phyloP scores from a whole-genome alignment of 2,329 filamentous ascomycete genomes.

The Pestalotiopsis sp. region DNA sequence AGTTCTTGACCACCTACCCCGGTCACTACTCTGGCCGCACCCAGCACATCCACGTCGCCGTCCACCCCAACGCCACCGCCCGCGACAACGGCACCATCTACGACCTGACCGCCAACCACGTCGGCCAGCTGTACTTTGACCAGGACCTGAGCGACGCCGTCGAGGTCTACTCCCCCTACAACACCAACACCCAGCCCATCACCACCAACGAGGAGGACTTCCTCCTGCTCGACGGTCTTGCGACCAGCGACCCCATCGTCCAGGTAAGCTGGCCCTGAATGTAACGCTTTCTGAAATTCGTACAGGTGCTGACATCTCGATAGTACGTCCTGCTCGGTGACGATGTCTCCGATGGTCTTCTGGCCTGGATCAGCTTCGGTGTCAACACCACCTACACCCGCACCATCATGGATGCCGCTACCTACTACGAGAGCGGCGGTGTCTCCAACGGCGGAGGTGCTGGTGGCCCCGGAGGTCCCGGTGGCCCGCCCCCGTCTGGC shows the following conservation, averaged over 20 bases:
- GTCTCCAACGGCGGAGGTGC: slow-evolving; percentile 18
- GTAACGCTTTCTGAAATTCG: not conserved
- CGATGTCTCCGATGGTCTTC: slow-evolving; percentile 46
- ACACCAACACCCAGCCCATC: slow-evolving; percentile 8
- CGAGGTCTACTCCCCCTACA: slow-evolving; percentile 4
- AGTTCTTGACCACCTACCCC: slow-evolving; percentile 45
- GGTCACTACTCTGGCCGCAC: slow-evolving; percentile 49
- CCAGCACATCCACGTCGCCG: slow-evolving; percentile 52
- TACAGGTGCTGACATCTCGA: not conserved
- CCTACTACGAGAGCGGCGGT: slow-evolving; percentile 24
- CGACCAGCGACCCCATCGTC: slow-evolving; percentile 25
- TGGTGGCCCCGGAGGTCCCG: slow-evolving; percentile 1
- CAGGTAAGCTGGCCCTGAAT: slow-evolving; percentile 28
- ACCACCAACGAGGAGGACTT: slow-evolving; percentile 10
- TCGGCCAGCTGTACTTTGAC: slow-evolving; percentile 69
- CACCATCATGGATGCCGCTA: slow-evolving; percentile 21
- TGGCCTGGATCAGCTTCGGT: slow-evolving; percentile 52
- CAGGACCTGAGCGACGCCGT: slow-evolving; percentile 51
- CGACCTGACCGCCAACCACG: slow-evolving; percentile 50
- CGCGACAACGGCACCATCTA: slow-evolving; percentile 49
- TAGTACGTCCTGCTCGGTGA: slow-evolving; percentile 55
- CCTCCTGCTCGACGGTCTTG: slow-evolving; percentile 8
- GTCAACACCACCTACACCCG: slow-evolving; percentile 35
- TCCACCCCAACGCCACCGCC: slow-evolving; percentile 42
- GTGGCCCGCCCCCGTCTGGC: not conserved